Base-by-base conservation (phyloP, 352 stramenopile genomes). In the Phytophthora pseudosyringae region DNA sequence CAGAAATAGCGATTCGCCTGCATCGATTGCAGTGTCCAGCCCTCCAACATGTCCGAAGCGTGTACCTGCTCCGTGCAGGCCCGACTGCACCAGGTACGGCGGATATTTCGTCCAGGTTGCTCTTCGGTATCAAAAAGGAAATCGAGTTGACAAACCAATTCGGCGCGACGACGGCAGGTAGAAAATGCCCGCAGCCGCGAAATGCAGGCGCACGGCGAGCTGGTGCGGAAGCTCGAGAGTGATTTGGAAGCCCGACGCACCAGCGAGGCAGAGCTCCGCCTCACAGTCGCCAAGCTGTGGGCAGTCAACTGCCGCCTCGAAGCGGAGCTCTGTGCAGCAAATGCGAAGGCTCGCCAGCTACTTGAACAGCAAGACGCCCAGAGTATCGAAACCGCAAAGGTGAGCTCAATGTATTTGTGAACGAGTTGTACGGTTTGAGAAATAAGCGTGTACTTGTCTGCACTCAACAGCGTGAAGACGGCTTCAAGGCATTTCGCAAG, bases 181-280 rank as follows among this genome's bases (percentile, higher is more conserved):
- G 75, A 89, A 64, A 58, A 46, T 29, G 71, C 74, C 2, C 78
- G 82, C 5, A 71, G 68, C 12, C 78, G 67, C 10, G 80, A 91
- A 53, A 75, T 91, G 69, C 54, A 75, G 9, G 59, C 59, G 1
- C 80, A 91, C 7, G 82, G 78, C 0, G 50, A 79, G 48, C 41
- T 75, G 16, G 54, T 86, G 11, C 63, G 58, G 1, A 45, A 63
- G 18, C 61, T 91, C 2, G 58, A 86, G 58, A 18, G 48, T 3
- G 72, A 84, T 31, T 40, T 80, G 2, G 69, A 75, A 15, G 57
- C 38, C 12, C 52, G 44, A 12, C 46, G 62, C 1, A 38, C 18
- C 10, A 70, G 53, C 25, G 70, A 80, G 15, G 70, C 65, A 8
- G 72, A 90, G 40, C 53, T 82, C 44, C 75, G 76, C 49, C 58